Conservation (phyloP, 306 rosid genomes). For the Calophaca sinica region DNA sequence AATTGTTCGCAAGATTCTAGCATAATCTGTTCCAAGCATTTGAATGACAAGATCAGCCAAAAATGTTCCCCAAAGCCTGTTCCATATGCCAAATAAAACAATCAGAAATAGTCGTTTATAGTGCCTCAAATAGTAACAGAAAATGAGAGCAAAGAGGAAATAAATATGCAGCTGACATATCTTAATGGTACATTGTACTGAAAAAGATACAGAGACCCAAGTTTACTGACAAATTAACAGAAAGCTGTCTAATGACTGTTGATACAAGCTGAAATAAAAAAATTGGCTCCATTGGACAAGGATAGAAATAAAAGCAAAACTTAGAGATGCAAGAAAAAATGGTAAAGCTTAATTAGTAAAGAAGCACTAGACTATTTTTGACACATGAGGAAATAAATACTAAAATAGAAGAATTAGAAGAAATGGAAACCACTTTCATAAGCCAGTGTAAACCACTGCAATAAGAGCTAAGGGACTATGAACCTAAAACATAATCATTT, state of each 20-base stretch:
- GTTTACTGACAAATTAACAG: conserved; percentile 2
- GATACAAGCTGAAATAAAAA: background rate
- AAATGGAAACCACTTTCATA: too few species aligned
- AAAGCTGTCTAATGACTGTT: conserved; percentile 22
- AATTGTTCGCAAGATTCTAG: conserved; percentile 89
- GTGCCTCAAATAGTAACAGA: conserved; percentile 20
- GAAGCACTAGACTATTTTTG: conserved; percentile 15
- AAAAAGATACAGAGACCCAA: background rate
- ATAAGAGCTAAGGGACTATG: too few species aligned
- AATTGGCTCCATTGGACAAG: conserved; percentile 3
- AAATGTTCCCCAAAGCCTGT: conserved; percentile 95
- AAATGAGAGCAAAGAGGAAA: conserved; percentile 32
- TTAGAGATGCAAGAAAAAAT: background rate
- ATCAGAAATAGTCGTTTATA: conserved; percentile 36
- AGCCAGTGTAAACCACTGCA: too few species aligned
- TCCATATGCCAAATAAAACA: conserved; percentile 42
- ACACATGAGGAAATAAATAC: conserved; percentile 7
- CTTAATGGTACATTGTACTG: conserved; percentile 27
- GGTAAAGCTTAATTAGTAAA: conserved; percentile 20
- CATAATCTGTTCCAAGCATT: conserved; percentile 97
- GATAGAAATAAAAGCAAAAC: background rate
- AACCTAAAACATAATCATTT: too few species aligned
- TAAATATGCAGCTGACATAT: conserved; percentile 34
- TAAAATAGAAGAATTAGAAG: conserved; percentile 13
- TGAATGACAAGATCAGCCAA: conserved; percentile 93